These are phyloP conservation scores for Tetracentron sinense DNA, from an alignment of 164 flowering plant species.

Conservation along the genomic window DNA sequence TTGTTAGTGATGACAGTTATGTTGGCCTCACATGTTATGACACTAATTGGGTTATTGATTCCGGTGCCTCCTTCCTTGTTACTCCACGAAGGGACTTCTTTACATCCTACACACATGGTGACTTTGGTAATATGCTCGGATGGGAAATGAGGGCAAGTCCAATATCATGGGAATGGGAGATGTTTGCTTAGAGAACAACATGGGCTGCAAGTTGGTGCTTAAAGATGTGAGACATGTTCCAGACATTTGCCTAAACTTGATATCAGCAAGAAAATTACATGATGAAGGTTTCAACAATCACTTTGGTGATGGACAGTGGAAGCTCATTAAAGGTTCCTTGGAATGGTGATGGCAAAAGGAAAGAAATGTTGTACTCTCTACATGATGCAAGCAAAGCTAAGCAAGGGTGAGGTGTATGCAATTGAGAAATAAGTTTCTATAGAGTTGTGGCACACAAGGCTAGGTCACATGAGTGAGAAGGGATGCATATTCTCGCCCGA, in stretches of 20 bases:
- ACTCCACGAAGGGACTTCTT: slow-evolving; percentile 3
- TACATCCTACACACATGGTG: slow-evolving; percentile 12
- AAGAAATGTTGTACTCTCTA: slow-evolving; percentile 3
- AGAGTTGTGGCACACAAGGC: slow-evolving; percentile 14
- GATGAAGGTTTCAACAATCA: slow-evolving; percentile 6
- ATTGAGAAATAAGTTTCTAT: neutral
- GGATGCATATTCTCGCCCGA: neutral
- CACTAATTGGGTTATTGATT: slow-evolving; percentile 8
- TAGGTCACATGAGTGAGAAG: slow-evolving; percentile 14
- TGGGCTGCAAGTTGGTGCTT: neutral
- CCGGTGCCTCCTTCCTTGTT: slow-evolving; percentile 10
- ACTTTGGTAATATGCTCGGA: slow-evolving; percentile 14
- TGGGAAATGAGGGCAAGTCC: slow-evolving; percentile 13
- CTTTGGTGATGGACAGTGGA: slow-evolving; percentile 18
- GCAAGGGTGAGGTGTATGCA: neutral
- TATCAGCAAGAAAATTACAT: slow-evolving; percentile 15
- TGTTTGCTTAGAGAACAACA: slow-evolving; percentile 13
- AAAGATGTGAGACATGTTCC: slow-evolving; percentile 26
- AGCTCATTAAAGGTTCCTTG: slow-evolving; percentile 13
- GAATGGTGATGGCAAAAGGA: slow-evolving; percentile 12
- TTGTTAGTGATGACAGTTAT: neutral
- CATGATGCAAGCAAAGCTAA: neutral
- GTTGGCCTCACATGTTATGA: slow-evolving; percentile 1
- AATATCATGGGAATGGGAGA: slow-evolving; percentile 22
- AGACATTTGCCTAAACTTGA: slow-evolving; percentile 21